phyloP scores from a whole-genome alignment of 306 rosid species.

The Quercus rubra region DNA sequence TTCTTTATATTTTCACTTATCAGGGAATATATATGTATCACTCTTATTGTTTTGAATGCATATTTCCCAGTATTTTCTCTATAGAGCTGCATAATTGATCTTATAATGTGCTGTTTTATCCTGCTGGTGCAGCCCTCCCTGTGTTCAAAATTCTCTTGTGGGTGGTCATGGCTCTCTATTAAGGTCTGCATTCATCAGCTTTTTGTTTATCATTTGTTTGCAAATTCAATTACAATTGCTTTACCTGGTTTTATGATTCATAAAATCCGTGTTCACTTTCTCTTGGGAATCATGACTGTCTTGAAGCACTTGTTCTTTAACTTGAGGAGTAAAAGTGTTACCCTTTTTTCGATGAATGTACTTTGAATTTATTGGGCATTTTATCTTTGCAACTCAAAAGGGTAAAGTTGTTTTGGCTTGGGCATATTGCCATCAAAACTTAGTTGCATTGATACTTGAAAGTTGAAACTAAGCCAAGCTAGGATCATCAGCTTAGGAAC shows the following conservation, averaged over 20 bases:
- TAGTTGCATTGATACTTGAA: slow-evolving; percentile 14
- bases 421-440: neutral
- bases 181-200: slow-evolving; percentile 53
- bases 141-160: slow-evolving; percentile 29
- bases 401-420: slow-evolving; percentile 4
- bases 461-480: slow-evolving; percentile 6
- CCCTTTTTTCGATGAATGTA: neutral
- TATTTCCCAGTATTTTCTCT: neutral
- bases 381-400: slow-evolving; percentile 7
- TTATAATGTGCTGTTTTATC: slow-evolving; percentile 13
- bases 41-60: neutral
- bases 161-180: slow-evolving; percentile 27
- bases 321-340: slow-evolving; percentile 13
- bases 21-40: too few species aligned
- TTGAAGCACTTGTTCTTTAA: slow-evolving; percentile 6
- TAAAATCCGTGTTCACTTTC: neutral
- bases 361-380: neutral
- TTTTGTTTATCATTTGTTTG: neutral
- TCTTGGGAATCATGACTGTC: slow-evolving; percentile 2
- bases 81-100: slow-evolving; percentile 17
- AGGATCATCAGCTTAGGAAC: slow-evolving; percentile 5
- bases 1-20: neutral
- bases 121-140: slow-evolving; percentile 43
- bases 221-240: slow-evolving; percentile 3
- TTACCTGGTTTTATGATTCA: neutral